Base-by-base conservation (phyloP, 2,329 filamentous ascomycete species). In the Rhynchosporium secalis region DNA sequence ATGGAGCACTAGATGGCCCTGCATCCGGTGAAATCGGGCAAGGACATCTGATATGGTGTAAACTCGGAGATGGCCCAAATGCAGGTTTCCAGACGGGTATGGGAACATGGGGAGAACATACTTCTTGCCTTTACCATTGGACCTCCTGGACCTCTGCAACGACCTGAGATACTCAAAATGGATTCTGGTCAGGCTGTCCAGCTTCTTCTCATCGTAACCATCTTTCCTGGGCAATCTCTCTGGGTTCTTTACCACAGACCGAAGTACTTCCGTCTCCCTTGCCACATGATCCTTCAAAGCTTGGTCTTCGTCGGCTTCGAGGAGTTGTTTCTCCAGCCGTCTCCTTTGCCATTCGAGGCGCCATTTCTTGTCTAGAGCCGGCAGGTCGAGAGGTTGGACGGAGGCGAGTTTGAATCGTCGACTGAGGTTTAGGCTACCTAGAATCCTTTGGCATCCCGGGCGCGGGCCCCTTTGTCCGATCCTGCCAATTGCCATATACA, bases 41-140 rank as follows among this genome's bases (percentile, higher is more conserved):
- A 96, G 78, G 9, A 93, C 89, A 78, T 96, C 92, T 64, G 92
- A 91, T 67, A 96, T 95, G 43, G 92, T 91, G 78, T 96, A 96
- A 56, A 96, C 91, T 52, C 92, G 87, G 45, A 96, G 79, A 75
- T 96, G 92, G 13, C 92, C 92, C 64, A 96, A 86, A 74, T 96
- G 92, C 33, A 96, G 82, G 36, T 86, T 87, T 36, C 92, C 92
- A 0, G 92, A 96, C 0, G 92, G 92, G 74, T 96, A 96, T 0
- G 92, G 92, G 73, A 96, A 96, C 92, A 96, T 96, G 67, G 92
- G 88, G 59, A 96, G 80, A 65, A 96, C 85, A 74, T 94, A 96
- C 75, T 80, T 81, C 62, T 76, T 76, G 26, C n/a, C 43, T 4
- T 52, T 56, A 3, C 9, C 6, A 6, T 36, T 10, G 33, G 26